These are phyloP conservation scores for Dichomitus squalens DNA, from an alignment of 1,284 basidiomycete species.

Conservation along the genomic window DNA sequence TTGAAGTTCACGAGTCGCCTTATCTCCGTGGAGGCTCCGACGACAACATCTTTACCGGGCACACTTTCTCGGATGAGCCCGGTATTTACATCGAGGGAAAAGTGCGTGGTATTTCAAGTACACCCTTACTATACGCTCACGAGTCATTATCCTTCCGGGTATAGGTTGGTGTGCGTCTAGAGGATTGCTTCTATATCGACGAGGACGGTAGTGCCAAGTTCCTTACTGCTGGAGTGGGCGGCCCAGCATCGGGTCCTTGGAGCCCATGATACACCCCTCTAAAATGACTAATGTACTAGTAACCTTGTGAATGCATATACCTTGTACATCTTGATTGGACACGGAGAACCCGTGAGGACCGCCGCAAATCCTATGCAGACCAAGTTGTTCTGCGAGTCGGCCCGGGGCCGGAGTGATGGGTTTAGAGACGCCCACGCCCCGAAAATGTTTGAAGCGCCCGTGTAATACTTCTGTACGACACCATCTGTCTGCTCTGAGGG, in stretches of 20 bases:
- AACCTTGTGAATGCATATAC: too few species aligned
- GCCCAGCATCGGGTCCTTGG: conserved; percentile 56
- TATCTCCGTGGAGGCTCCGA: conserved; percentile 74
- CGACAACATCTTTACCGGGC: conserved; percentile 59
- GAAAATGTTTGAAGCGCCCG: background rate
- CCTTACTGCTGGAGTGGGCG: conserved; percentile 66
- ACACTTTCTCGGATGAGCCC: conserved; percentile 84
- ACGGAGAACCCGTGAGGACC: too few species aligned
- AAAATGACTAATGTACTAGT: too few species aligned
- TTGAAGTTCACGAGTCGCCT: conserved; percentile 82
- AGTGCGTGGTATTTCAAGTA: conserved; percentile 38
- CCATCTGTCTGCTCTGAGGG: too few species aligned
- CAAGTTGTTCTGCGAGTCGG: too few species aligned
- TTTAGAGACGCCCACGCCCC: background rate
- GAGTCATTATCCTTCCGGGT: background rate
- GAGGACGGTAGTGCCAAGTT: conserved; percentile 54
- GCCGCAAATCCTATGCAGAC: too few species aligned
- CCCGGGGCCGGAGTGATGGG: background rate
- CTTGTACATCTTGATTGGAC: too few species aligned
- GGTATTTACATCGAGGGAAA: conserved; percentile 80
- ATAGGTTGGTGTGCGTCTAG: conserved; percentile 77
- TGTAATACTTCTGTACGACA: background rate
- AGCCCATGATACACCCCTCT: conserved; percentile 40
- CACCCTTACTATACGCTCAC: background rate
- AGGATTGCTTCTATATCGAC: conserved; percentile 80